Evolutionary conservation across 1,284 basidiomycete species (phyloP).

Genomic region (Puccinia horiana): DNA sequence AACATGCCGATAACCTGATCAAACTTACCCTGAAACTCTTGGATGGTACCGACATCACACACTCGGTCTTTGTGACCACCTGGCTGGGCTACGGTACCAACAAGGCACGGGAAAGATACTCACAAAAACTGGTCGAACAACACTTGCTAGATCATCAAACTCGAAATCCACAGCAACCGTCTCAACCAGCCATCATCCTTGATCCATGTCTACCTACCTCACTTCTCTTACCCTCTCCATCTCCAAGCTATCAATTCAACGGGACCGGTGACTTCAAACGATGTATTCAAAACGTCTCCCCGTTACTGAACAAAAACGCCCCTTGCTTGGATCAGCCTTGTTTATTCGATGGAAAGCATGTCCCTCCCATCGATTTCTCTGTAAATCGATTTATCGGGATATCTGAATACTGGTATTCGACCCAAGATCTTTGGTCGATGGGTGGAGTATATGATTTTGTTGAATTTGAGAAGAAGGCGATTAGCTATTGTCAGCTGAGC

Average conservation of each 20-base stretch:
- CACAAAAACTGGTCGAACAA: conserved; percentile 68
- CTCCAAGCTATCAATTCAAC: conserved; percentile 66
- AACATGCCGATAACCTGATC: conserved; percentile 68
- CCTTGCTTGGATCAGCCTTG: conserved; percentile 84
- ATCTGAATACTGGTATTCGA: conserved; percentile 99
- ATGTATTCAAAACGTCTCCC: conserved; percentile 73
- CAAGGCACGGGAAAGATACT: conserved; percentile 86
- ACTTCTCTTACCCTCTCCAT: conserved; percentile 66
- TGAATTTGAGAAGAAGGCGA: conserved; percentile 89
- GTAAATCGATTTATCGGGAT: conserved; percentile 78
- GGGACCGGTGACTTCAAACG: conserved; percentile 88
- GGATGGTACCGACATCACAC: conserved; percentile 79
- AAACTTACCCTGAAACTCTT: conserved; percentile 79
- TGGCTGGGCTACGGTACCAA: conserved; percentile 99
- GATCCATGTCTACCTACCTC: conserved; percentile 89
- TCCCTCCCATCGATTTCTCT: conserved; percentile 63
- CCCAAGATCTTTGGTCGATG: conserved; percentile 76
- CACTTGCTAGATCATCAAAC: conserved; percentile 54
- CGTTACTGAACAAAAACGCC: conserved; percentile 80
- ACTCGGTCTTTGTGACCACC: conserved; percentile 94
- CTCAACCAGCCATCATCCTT: conserved; percentile 59
- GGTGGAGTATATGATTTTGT: conserved; percentile 95
- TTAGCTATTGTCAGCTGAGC: conserved; percentile 75
- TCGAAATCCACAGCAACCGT: neutral
- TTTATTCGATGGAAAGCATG: conserved; percentile 95